phyloP scores from a whole-genome alignment of 148 eudicot genomes.

The Suaeda aralocaspica region DNA sequence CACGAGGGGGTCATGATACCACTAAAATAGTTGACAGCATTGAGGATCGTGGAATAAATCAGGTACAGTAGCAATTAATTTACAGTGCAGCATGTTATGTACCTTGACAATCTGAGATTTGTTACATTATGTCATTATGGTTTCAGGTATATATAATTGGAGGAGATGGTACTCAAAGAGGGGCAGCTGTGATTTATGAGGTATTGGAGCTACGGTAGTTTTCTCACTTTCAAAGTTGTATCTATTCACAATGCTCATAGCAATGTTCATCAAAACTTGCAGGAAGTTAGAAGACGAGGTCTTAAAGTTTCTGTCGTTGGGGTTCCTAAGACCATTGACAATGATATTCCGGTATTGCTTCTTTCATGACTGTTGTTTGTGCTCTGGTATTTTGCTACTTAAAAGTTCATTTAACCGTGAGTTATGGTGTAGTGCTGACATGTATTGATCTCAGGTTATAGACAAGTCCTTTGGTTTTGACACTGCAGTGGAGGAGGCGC shows the following conservation, averaged over 20 bases:
- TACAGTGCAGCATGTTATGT: not conserved
- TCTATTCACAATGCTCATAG: not conserved
- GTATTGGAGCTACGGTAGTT: constrained; percentile 14
- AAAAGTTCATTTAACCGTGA: not conserved
- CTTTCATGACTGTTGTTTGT: not conserved
- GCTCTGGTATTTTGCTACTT: not conserved
- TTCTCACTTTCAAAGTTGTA: not conserved
- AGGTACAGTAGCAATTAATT: constrained; percentile 33
- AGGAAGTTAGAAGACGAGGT: constrained; percentile 55
- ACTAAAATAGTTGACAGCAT: constrained; percentile 88
- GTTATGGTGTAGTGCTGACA: not conserved
- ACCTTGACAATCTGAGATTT: not conserved
- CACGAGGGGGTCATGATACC: constrained; percentile 88
- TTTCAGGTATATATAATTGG: constrained; percentile 50
- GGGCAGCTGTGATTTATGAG: constrained; percentile 54
- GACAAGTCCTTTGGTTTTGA: constrained; percentile 53
- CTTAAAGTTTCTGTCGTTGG: constrained; percentile 51
- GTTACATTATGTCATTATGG: not conserved
- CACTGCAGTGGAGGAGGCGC: constrained; percentile 53
- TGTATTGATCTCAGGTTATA: constrained; percentile 28
- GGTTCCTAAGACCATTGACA: constrained; percentile 58
- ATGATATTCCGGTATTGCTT: constrained; percentile 47
- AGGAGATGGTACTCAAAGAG: constrained; percentile 59
- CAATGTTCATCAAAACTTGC: constrained; percentile 6
- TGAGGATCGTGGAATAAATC: constrained; percentile 87